These are phyloP conservation scores for Xylaria curta DNA, from an alignment of 495 filamentous ascomycete species.

Conservation along the genomic window DNA sequence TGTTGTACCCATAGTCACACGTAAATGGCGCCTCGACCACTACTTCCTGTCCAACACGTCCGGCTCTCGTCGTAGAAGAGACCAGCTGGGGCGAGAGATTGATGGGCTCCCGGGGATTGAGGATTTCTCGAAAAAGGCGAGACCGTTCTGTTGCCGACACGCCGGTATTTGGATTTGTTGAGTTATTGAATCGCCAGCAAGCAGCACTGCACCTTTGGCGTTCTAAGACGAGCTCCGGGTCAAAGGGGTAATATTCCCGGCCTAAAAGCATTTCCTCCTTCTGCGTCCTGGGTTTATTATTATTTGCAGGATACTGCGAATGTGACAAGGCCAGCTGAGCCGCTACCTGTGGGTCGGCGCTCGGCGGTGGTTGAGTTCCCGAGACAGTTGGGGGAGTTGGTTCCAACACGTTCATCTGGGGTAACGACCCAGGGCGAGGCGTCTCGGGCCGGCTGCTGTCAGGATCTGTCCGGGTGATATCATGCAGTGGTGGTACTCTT, in stretches of 20 bases:
- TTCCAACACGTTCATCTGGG: constrained; percentile 56
- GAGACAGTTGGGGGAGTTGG: constrained; percentile 43
- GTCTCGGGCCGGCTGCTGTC: constrained; percentile 35
- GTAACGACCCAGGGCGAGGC: constrained; percentile 41
- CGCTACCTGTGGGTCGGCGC: constrained; percentile 59
- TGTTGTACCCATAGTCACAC: constrained; percentile 97
- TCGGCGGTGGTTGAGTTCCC: constrained; percentile 40
- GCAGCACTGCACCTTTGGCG: constrained; percentile 85
- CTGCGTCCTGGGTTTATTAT: constrained; percentile 64
- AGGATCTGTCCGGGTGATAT: constrained; percentile 56
- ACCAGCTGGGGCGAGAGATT: constrained; percentile 52
- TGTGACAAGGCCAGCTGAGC: constrained; percentile 66
- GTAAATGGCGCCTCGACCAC: constrained; percentile 88
- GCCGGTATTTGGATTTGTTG: constrained; percentile 77
- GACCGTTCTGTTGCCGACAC: constrained; percentile 80
- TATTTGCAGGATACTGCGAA: constrained; percentile 46
- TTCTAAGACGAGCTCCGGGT: constrained; percentile 80
- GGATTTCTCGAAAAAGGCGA: constrained; percentile 78
- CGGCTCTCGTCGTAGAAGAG: constrained; percentile 57
- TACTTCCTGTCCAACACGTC: constrained; percentile 77
- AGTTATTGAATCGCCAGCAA: constrained; percentile 88
- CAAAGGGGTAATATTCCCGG: constrained; percentile 78
- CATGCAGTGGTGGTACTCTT: constrained; percentile 61
- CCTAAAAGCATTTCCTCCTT: constrained; percentile 94
- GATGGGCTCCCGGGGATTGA: constrained; percentile 58